These are phyloP conservation scores for Vitis hybrid DNA, from an alignment of 177 flowering plant species.

Conservation along the genomic window DNA sequence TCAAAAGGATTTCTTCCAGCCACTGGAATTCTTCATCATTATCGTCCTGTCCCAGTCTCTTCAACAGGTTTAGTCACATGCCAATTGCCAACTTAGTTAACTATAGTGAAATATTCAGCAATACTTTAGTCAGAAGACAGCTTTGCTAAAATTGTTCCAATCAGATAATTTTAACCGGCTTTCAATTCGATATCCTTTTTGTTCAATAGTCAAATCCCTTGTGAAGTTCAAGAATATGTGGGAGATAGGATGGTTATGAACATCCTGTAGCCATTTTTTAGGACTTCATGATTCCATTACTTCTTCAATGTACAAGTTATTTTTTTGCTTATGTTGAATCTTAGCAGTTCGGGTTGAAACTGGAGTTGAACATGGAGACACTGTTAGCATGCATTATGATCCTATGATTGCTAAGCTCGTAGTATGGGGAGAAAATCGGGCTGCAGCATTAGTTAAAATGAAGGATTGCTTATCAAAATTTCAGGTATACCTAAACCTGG, in stretches of 20 bases:
- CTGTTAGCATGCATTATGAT: constrained; percentile 98
- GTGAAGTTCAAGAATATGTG: constrained; percentile 1
- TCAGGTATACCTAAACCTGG: constrained; percentile 50
- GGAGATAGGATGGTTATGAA: background rate
- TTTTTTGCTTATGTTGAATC: constrained; percentile 10
- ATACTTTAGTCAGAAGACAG: background rate
- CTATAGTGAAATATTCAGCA: background rate
- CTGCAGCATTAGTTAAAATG: constrained; percentile 79
- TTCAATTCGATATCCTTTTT: background rate
- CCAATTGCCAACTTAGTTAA: background rate
- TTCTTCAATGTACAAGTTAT: background rate
- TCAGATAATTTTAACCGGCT: background rate
- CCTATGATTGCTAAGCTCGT: constrained; percentile 99
- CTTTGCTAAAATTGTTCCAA: background rate
- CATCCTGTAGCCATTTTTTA: background rate
- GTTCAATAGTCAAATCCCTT: background rate
- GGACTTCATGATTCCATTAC: background rate
- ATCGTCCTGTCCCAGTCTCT: constrained; percentile 70
- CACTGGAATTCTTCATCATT: constrained; percentile 91
- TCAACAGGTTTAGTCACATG: constrained; percentile 53
- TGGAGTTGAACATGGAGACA: constrained; percentile 91
- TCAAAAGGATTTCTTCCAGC: constrained; percentile 98
- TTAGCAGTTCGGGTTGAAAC: constrained; percentile 91
- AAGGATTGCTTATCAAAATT: constrained; percentile 83
- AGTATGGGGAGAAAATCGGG: constrained; percentile 87